Percentiles rank a stretch among this genome's conserved stretches.
Conservation (phyloP, 2,329 filamentous ascomycete species). For the Catunica adiposa region DNA sequence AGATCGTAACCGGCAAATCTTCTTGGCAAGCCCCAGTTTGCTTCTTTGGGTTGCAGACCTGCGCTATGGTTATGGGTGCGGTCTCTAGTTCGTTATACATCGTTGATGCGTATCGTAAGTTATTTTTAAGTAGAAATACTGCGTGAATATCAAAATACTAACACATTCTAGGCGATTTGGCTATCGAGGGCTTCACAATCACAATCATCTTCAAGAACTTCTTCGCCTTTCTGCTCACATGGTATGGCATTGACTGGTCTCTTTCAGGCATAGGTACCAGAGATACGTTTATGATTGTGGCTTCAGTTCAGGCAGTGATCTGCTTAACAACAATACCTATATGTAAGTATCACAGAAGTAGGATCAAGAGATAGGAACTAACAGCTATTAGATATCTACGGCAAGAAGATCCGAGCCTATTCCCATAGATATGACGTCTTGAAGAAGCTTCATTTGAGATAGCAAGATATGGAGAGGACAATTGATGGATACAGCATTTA, state of each 20-base stretch:
- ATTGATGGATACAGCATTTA: not conserved
- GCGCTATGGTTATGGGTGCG: slow-evolving; percentile 82
- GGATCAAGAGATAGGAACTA: slow-evolving; percentile 4
- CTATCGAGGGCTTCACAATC: slow-evolving; percentile 78
- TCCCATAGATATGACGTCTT: slow-evolving; percentile 62
- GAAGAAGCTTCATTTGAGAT: slow-evolving; percentile 9
- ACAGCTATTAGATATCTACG: slow-evolving; percentile 46
- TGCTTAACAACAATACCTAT: slow-evolving; percentile 60
- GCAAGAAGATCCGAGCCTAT: slow-evolving; percentile 60
- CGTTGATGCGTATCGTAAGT: slow-evolving; percentile 76
- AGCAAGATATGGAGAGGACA: not conserved
- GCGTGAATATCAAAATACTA: slow-evolving; percentile 12
- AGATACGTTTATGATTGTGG: slow-evolving; percentile 50
- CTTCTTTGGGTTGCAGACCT: slow-evolving; percentile 71
- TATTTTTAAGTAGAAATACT: not conserved
- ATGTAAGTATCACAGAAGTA: slow-evolving; percentile 40
- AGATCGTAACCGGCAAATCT: slow-evolving; percentile 39
- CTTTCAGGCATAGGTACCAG: slow-evolving; percentile 41
- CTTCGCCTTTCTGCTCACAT: slow-evolving; percentile 75
- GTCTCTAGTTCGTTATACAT: slow-evolving; percentile 77
- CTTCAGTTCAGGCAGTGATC: slow-evolving; percentile 59
- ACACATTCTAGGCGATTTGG: slow-evolving; percentile 46
- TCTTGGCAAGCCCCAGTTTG: slow-evolving; percentile 59
- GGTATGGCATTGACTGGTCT: slow-evolving; percentile 72
- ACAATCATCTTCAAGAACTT: slow-evolving; percentile 90